Conservation (phyloP, 305 asterid species). For the Fraxinus sp. region DNA sequence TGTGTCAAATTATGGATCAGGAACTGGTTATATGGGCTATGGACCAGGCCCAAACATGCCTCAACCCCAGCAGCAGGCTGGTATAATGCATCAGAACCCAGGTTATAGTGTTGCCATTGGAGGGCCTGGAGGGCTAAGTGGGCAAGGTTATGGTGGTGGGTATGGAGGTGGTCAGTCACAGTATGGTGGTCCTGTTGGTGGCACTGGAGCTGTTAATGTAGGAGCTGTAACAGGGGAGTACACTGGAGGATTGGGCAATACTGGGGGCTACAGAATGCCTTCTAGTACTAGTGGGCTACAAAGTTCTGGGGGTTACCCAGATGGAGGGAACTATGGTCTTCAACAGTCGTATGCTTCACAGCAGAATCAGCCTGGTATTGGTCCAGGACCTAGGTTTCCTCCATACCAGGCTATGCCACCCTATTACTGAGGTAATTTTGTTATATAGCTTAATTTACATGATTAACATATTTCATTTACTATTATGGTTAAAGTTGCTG, state of each 20-base stretch:
- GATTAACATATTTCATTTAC: neutral
- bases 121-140: slow-evolving; percentile 60
- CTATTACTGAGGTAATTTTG: slow-evolving; percentile 77
- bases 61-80: slow-evolving; percentile 59
- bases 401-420: slow-evolving; percentile 88
- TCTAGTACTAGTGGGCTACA: slow-evolving; percentile 62
- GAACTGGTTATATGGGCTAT: slow-evolving; percentile 51
- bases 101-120: slow-evolving; percentile 39
- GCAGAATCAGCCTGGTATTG: slow-evolving; percentile 55
- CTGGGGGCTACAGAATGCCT: slow-evolving; percentile 72
- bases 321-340: slow-evolving; percentile 62
- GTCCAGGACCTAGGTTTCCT: slow-evolving; percentile 76
- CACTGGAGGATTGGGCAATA: slow-evolving; percentile 47
- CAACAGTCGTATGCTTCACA: slow-evolving; percentile 52
- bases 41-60: slow-evolving; percentile 59
- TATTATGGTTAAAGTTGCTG: neutral
- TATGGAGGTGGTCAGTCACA: slow-evolving; percentile 30
- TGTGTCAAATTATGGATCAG: slow-evolving; percentile 45
- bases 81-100: slow-evolving; percentile 61
- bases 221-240: slow-evolving; percentile 45
- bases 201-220: slow-evolving; percentile 13
- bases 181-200: slow-evolving; percentile 48
- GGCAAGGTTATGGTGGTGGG: slow-evolving; percentile 56
- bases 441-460: neutral
- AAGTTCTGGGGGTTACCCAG: slow-evolving; percentile 70